phyloP scores from a whole-genome alignment of 1,284 basidiomycete species.

The Pseudozyma sp. region DNA sequence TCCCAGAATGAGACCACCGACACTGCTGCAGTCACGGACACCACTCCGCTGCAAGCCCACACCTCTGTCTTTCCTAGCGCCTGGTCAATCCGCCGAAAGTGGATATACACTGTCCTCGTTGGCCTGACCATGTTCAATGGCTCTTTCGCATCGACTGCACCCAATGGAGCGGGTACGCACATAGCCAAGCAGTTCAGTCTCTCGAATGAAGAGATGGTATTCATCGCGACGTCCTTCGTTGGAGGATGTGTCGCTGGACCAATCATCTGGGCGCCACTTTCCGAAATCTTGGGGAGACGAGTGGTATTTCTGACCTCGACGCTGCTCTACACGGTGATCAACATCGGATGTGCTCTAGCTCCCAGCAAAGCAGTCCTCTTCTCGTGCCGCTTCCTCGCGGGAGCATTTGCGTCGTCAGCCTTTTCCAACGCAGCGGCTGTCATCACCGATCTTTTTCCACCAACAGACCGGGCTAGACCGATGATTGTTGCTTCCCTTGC shows the following conservation, averaged over 20 bases:
- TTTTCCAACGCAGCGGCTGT: constrained; percentile 48
- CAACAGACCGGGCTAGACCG: constrained; percentile 18
- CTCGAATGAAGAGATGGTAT: constrained; percentile 29
- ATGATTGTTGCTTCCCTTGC: constrained; percentile 39
- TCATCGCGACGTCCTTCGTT: constrained; percentile 42
- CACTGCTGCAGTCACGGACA: constrained; percentile 1
- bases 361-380: constrained; percentile 34
- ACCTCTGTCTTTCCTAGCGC: constrained; percentile 1
- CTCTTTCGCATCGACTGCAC: constrained; percentile 43
- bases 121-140: constrained; percentile 49
- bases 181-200: constrained; percentile 23
- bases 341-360: constrained; percentile 34
- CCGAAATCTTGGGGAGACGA: constrained; percentile 34
- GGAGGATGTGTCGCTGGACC: constrained; percentile 50
- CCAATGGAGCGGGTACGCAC: constrained; percentile 28
- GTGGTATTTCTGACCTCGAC: constrained; percentile 19
- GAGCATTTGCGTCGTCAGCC: constrained; percentile 40
- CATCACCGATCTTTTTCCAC: constrained; percentile 42
- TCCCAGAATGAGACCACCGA: not conserved
- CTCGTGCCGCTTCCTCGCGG: constrained; percentile 33
- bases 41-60: constrained; percentile 2
- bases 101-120: constrained; percentile 31
- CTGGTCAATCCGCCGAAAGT: constrained; percentile 26
- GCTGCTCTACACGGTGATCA: constrained; percentile 19
- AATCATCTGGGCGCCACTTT: constrained; percentile 46